Percentiles rank a stretch among this genome's conserved stretches.
These are phyloP conservation scores for Penicillium paradoxum DNA, from an alignment of 495 filamentous ascomycete genomes.

Conservation along the genomic window DNA sequence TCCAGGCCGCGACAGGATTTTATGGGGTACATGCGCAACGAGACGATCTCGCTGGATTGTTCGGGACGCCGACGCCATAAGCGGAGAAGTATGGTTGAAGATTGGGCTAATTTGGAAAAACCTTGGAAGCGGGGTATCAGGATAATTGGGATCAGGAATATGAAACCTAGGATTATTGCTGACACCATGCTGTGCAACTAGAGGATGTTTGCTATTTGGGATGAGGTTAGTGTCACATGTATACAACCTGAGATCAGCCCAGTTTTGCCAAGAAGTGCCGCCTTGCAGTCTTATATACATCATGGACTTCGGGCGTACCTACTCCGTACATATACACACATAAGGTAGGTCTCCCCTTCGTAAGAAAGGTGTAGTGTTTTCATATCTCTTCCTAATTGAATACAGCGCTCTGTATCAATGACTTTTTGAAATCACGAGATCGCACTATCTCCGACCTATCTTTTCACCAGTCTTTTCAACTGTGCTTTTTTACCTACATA, in stretches of 20 bases:
- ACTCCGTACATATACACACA: no score
- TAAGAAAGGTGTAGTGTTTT: no score
- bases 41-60: constrained; percentile 32
- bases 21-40: constrained; percentile 77
- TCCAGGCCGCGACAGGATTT: constrained; percentile 84
- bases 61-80: constrained; percentile 15
- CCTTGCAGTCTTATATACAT: background rate
- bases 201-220: background rate
- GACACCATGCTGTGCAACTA: background rate
- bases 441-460: no score
- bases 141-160: constrained; percentile 17
- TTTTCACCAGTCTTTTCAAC: no score
- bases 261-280: background rate
- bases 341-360: no score
- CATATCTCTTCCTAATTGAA: no score
- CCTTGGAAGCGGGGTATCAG: constrained; percentile 11
- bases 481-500: no score
- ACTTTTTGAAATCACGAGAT: no score
- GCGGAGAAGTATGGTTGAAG: constrained; percentile 6
- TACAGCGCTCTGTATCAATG: no score
- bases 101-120: constrained; percentile 9
- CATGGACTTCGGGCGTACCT: background rate
- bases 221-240: background rate
- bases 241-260: background rate
- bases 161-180: constrained; percentile 8